Evolutionary conservation across 1,139 yeast species (phyloP).

Genomic region (Zygotorulaspora mrakii): DNA sequence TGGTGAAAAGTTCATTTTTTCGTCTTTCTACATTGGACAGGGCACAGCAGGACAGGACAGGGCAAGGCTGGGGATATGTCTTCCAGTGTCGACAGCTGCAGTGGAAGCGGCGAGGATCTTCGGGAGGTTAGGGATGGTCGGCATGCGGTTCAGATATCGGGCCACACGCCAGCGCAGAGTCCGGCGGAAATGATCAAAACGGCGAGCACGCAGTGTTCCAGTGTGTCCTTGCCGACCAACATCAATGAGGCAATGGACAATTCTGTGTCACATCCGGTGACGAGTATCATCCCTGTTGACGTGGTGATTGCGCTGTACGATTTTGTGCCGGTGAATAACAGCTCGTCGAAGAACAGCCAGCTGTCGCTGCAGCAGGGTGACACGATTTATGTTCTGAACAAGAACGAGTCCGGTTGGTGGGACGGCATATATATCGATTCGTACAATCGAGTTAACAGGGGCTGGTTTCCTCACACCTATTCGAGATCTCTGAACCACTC

Average conservation of each 20-base stretch:
- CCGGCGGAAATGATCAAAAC: background rate
- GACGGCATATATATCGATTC: slow-evolving; percentile 53
- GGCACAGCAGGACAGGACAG: too few species aligned
- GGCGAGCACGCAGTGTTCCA: background rate
- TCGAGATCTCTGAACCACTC: slow-evolving; percentile 29
- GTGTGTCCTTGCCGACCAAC: background rate
- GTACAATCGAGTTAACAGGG: slow-evolving; percentile 43
- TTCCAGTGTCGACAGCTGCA: background rate
- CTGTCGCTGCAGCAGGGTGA: slow-evolving; percentile 30
- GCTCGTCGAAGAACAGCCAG: slow-evolving; percentile 14
- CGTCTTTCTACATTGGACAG: too few species aligned
- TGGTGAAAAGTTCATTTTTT: too few species aligned
- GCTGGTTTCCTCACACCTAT: slow-evolving; percentile 71
- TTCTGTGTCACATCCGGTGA: slow-evolving; percentile 6
- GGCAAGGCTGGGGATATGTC: background rate
- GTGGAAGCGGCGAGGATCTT: background rate
- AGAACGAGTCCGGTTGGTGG: slow-evolving; percentile 69
- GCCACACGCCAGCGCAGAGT: background rate
- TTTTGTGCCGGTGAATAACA: slow-evolving; percentile 15
- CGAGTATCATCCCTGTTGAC: slow-evolving; percentile 31
- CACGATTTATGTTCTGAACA: slow-evolving; percentile 40
- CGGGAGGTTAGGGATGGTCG: background rate
- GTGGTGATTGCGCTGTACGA: slow-evolving; percentile 32
- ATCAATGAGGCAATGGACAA: background rate
- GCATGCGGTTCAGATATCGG: too few species aligned